Percentiles rank a stretch among this genome's conserved stretches.
These are phyloP conservation scores for Rosa lucieae DNA, from an alignment of 306 rosid species.

Conservation along the genomic window DNA sequence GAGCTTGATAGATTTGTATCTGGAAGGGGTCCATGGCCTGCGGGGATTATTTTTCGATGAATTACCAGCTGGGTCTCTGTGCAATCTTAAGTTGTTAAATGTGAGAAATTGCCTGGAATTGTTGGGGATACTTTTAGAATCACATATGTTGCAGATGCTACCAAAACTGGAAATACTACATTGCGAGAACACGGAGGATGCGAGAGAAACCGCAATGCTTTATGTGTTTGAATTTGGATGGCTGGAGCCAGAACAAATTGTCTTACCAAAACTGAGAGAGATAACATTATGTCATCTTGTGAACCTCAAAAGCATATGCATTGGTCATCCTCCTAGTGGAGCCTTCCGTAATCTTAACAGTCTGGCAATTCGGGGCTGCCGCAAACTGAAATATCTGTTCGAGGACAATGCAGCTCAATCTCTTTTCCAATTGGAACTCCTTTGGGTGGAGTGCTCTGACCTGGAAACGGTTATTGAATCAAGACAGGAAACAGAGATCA, in stretches of 20 bases:
- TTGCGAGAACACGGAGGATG: background rate
- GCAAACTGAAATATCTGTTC: background rate
- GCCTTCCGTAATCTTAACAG: background rate
- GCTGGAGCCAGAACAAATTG: background rate
- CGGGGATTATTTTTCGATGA: accelerated
- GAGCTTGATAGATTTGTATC: background rate
- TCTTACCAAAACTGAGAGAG: background rate
- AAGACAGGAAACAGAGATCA: background rate
- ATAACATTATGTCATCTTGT: background rate
- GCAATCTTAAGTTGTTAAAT: background rate
- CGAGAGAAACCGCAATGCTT: background rate
- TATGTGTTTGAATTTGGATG: background rate
- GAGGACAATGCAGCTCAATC: background rate
- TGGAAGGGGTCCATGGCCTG: background rate
- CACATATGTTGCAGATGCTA: background rate
- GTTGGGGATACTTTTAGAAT: accelerated
- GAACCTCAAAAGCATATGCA: background rate
- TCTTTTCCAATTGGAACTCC: background rate
- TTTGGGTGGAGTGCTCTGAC: background rate
- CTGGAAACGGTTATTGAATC: background rate
- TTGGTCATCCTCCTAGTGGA: accelerated
- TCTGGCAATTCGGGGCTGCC: background rate
- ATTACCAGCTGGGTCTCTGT: background rate
- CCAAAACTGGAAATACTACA: background rate
- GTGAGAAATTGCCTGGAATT: background rate